Conservation (phyloP, 768 basidiomycete genomes). For the Trametes gibbosa region DNA sequence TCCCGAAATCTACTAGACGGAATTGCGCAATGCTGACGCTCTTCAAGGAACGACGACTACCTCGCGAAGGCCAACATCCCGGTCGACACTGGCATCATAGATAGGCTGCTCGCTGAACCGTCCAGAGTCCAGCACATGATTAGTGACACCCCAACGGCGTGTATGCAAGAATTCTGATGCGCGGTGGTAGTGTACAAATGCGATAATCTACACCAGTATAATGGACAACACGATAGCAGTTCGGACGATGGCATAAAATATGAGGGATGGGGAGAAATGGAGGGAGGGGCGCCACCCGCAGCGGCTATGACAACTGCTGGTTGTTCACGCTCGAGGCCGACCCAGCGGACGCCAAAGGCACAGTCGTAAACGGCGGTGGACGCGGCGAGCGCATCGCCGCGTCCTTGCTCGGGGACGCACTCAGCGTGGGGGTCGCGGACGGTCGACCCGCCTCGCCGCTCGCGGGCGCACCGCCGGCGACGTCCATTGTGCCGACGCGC, state of each 20-base stretch:
- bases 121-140: not conserved
- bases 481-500: slow-evolving; percentile 46
- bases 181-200: slow-evolving; percentile 19
- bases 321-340: too few relatives aligned
- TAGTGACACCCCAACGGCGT: not conserved
- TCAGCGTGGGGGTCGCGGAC: slow-evolving; percentile 29
- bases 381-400: slow-evolving; percentile 24
- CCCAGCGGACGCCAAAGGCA: slow-evolving; percentile 16
- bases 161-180: slow-evolving; percentile 7
- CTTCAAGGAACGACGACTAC: slow-evolving; percentile 52
- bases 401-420: slow-evolving; percentile 32
- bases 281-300: too few relatives aligned
- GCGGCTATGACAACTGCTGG: too few relatives aligned
- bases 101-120: slow-evolving; percentile 34
- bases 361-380: slow-evolving; percentile 27
- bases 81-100: slow-evolving; percentile 39
- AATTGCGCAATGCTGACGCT: too few relatives aligned
- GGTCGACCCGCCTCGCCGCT: slow-evolving; percentile 13
- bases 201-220: slow-evolving; percentile 20
- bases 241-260: slow-evolving; percentile 13
- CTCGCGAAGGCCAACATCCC: slow-evolving; percentile 41
- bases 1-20: too few relatives aligned
- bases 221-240: slow-evolving; percentile 21
- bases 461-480: not conserved
- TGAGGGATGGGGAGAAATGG: not conserved